phyloP scores from a whole-genome alignment of 106 monocot species.

The Xerophyta viscosa region DNA sequence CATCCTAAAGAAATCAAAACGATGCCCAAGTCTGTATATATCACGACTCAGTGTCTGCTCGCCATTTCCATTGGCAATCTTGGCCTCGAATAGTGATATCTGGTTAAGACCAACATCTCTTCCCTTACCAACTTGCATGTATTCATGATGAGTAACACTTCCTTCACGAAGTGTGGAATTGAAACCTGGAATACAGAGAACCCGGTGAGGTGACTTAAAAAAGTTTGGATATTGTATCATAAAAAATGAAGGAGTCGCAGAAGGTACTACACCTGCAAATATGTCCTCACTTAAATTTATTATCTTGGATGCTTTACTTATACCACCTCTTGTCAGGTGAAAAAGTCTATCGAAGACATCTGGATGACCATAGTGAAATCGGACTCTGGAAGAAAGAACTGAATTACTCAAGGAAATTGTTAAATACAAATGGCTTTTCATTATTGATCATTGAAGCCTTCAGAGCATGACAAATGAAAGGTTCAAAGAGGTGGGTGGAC shows the following conservation, averaged over 20 bases:
- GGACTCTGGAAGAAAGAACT: constrained; percentile 56
- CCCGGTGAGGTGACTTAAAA: no score
- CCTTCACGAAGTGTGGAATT: constrained; percentile 96
- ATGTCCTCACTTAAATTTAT: constrained; percentile 93
- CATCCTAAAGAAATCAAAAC: constrained; percentile 97
- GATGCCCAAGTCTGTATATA: constrained; percentile 85
- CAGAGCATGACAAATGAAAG: no score
- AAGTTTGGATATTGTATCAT: no score
- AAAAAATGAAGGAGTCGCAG: background rate
- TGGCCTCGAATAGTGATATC: constrained; percentile 93
- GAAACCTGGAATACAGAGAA: constrained; percentile 69
- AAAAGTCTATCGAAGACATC: constrained; percentile 95
- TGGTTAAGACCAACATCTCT: constrained; percentile 94
- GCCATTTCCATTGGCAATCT: constrained; percentile 90
- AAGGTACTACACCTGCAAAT: constrained; percentile 53
- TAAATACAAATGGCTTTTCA: no score
- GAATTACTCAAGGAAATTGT: no score
- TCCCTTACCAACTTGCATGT: constrained; percentile 94
- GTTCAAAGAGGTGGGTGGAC: no score
- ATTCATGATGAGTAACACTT: constrained; percentile 90
- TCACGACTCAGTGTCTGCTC: constrained; percentile 94
- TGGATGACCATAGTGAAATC: constrained; percentile 97
- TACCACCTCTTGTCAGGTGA: constrained; percentile 85
- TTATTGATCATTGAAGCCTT: no score
- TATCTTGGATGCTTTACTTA: constrained; percentile 90